Conservation (phyloP, 257 asterid species). For the Leonotis leonurus region DNA sequence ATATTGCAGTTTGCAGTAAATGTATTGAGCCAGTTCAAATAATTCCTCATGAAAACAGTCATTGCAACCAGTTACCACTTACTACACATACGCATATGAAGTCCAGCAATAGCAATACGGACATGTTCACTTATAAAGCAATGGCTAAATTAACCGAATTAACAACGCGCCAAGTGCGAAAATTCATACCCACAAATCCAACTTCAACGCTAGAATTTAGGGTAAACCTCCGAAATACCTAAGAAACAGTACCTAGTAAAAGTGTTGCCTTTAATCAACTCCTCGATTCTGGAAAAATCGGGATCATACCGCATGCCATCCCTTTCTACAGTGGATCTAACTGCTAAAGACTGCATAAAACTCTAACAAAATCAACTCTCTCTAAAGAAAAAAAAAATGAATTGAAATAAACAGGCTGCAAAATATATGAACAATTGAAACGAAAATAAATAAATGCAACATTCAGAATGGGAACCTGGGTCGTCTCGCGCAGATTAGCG, state of each 20-base stretch:
- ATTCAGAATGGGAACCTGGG: conserved; percentile 25
- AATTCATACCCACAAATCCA: conserved; percentile 1
- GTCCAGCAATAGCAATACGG: not conserved
- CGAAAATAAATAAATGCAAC: no score
- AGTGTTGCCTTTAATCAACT: conserved; percentile 53
- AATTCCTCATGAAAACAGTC: not conserved
- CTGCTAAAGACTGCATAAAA: conserved; percentile 37
- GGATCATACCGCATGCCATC: conserved; percentile 24
- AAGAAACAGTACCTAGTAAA: conserved; percentile 58
- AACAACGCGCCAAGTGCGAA: conserved; percentile 2
- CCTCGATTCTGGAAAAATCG: conserved; percentile 56
- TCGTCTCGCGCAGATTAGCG: not conserved
- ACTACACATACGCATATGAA: conserved; percentile 7
- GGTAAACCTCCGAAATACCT: conserved; percentile 10
- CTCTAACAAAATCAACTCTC: not conserved
- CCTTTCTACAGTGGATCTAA: conserved; percentile 37
- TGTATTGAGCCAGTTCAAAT: not conserved
- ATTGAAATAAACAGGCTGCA: not conserved
- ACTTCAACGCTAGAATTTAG: conserved; percentile 15
- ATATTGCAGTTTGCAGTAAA: no score
- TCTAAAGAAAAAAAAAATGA: not conserved
- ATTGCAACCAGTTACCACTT: not conserved
- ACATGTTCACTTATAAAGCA: not conserved
- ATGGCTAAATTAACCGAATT: not conserved
- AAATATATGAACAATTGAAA: not conserved